These are phyloP conservation scores for Fraxinus platypoda DNA, from an alignment of 305 asterid genomes.

Conservation along the genomic window DNA sequence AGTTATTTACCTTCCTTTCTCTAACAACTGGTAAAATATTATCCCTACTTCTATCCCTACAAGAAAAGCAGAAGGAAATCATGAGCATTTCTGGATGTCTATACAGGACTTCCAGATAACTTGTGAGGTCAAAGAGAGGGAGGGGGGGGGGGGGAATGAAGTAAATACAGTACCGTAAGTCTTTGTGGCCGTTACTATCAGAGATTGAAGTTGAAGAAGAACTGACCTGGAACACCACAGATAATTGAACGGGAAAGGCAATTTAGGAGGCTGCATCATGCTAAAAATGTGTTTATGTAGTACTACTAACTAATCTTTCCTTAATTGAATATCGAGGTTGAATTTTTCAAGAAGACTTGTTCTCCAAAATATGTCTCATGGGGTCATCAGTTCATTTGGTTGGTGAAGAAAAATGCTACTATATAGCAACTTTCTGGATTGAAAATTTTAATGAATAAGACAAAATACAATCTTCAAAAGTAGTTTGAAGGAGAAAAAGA, in stretches of 20 bases:
- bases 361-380: not conserved
- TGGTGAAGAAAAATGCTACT: not conserved
- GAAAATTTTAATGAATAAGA: not conserved
- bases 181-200: conserved; percentile 58
- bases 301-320: not conserved
- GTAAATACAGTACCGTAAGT: conserved; percentile 46
- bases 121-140: not conserved
- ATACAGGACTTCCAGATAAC: not conserved
- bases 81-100: conserved; percentile 7
- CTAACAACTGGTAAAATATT: conserved; percentile 48
- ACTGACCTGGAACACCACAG: conserved; percentile 38
- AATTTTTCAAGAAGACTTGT: not conserved
- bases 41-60: conserved; percentile 60
- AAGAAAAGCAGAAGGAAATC: conserved; percentile 18
- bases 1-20: conserved; percentile 67
- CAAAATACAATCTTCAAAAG: not conserved
- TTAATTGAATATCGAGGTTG: not conserved
- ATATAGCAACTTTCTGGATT: not conserved
- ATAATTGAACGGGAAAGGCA: conserved; percentile 3
- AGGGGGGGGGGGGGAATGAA: not conserved
- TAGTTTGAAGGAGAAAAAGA: not conserved
- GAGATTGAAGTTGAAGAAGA: conserved; percentile 35
- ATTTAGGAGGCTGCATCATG: conserved; percentile 4
- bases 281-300: not conserved
- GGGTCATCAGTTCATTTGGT: not conserved